phyloP scores from a whole-genome alignment of 2,329 filamentous ascomycete genomes.

The Diatrype stigma region DNA sequence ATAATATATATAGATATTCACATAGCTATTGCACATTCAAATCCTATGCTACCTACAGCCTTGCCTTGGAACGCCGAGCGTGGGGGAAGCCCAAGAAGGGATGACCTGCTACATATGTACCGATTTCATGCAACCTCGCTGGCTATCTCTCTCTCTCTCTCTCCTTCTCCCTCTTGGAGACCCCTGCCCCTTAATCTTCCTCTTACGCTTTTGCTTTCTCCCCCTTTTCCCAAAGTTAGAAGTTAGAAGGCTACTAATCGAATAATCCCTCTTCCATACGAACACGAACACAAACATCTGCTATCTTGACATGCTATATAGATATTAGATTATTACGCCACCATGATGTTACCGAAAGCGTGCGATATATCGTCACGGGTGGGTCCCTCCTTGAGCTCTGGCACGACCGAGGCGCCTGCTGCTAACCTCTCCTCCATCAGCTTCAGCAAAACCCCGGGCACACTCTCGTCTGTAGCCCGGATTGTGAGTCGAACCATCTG shows the following conservation, averaged over 20 bases:
- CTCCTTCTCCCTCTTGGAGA: no score
- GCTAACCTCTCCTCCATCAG: conserved; percentile 82
- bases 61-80: no score
- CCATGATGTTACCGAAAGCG: conserved; percentile 54
- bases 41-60: no score
- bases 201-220: no score
- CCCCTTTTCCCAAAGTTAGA: no score
- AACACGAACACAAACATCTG: not conserved
- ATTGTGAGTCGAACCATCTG: conserved; percentile 93
- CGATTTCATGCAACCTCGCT: no score
- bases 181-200: no score
- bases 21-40: no score
- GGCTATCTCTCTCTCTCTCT: no score
- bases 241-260: not conserved
- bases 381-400: conserved; percentile 36
- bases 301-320: not conserved
- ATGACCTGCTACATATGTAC: no score
- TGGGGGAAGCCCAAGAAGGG: no score
- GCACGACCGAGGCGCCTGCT: conserved; percentile 40
- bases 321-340: conserved; percentile 25
- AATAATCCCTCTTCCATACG: not conserved
- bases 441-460: conserved; percentile 75
- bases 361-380: conserved; percentile 50
- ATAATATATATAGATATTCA: no score
- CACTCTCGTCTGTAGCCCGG: conserved; percentile 85